phyloP scores from a whole-genome alignment of 768 basidiomycete genomes.

The Suillus plorans region DNA sequence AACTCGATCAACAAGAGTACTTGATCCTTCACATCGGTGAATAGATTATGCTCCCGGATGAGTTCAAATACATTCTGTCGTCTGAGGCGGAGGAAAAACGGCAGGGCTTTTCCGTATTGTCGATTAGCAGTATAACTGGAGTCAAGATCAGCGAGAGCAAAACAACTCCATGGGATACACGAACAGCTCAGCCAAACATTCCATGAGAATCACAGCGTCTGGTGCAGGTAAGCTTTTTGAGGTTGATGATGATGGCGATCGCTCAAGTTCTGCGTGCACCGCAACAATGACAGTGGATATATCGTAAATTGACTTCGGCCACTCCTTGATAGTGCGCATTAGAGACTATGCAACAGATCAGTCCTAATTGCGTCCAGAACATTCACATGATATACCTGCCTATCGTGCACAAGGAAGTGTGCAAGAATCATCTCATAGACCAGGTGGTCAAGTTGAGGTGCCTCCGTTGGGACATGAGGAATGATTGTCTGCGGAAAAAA shows the following conservation, averaged over 20 bases:
- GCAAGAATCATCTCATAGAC: constrained; percentile 96
- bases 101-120: constrained; percentile 92
- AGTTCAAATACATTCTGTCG: constrained; percentile 91
- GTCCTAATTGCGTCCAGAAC: background rate
- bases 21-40: constrained; percentile 93
- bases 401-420: constrained; percentile 79
- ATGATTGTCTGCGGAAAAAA: constrained; percentile 72
- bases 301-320: constrained; percentile 93
- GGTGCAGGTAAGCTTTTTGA: constrained; percentile 41
- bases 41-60: constrained; percentile 90
- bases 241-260: constrained; percentile 49
- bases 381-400: constrained; percentile 44
- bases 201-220: constrained; percentile 75
- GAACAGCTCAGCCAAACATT: constrained; percentile 89
- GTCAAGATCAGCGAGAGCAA: constrained; percentile 1
- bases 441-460: constrained; percentile 76
- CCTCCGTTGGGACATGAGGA: constrained; percentile 81
- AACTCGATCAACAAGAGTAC: constrained; percentile 92
- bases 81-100: constrained; percentile 84
- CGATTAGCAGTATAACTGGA: constrained; percentile 81
- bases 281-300: constrained; percentile 86
- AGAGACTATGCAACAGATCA: constrained; percentile 51
- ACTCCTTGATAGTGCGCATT: constrained; percentile 75
- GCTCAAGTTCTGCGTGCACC: constrained; percentile 79
- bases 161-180: constrained; percentile 17